Percentiles rank a stretch among this genome's conserved stretches.
Evolutionary conservation across 768 basidiomycete genomes (phyloP).

Genomic region (Ramaria rubella): DNA sequence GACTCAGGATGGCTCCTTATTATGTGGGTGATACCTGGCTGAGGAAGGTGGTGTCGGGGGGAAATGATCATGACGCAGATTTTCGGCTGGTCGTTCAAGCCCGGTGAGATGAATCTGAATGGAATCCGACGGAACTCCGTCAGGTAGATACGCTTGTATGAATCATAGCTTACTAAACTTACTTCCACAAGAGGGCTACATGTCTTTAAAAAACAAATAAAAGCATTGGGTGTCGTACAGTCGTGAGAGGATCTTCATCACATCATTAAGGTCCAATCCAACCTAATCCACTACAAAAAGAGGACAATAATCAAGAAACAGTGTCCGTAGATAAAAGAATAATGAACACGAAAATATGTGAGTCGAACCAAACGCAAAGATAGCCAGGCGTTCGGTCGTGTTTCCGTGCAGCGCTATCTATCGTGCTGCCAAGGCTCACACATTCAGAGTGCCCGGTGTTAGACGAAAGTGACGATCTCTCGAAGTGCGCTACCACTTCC

Average conservation of each 20-base stretch:
- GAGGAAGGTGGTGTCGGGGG: not conserved
- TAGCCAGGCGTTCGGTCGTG: too few relatives aligned
- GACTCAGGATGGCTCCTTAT: not conserved
- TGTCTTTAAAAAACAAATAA: not conserved
- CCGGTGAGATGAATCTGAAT: not conserved
- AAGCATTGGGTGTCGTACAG: not conserved
- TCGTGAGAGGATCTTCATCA: not conserved
- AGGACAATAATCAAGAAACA: not conserved
- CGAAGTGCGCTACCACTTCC: too few relatives aligned
- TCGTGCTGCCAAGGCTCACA: too few relatives aligned
- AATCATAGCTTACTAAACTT: too few relatives aligned
- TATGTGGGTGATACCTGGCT: slow-evolving; percentile 2
- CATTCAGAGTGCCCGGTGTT: too few relatives aligned
- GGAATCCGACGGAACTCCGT: too few relatives aligned
- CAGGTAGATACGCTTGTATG: too few relatives aligned
- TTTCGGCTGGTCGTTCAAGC: not conserved
- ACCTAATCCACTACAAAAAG: too few relatives aligned
- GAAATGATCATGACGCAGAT: not conserved
- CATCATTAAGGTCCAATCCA: not conserved
- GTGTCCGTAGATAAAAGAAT: not conserved
- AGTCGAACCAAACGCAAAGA: not conserved
- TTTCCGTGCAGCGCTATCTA: too few relatives aligned
- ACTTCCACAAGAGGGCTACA: too few relatives aligned
- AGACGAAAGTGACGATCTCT: too few relatives aligned
- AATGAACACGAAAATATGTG: not conserved